A percentile compares a stretch with the other conserved stretches of the same genome.
Conservation (phyloP, 2,329 filamentous ascomycete species). For the Tolypocladium cylindrosporum region DNA sequence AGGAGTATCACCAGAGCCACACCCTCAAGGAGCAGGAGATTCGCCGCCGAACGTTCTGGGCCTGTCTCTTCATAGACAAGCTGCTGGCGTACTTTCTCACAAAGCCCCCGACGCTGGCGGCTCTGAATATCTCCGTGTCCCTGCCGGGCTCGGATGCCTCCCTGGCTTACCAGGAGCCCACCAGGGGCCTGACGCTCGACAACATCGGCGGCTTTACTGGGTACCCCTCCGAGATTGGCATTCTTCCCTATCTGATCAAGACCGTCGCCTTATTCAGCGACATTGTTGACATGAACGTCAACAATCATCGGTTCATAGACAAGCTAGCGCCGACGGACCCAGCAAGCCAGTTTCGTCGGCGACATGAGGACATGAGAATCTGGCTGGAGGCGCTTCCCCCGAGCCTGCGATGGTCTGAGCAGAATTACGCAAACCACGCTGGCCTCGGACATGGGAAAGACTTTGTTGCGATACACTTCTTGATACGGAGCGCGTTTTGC, state of each 20-base stretch:
- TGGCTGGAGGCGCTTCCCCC: constrained; percentile 7
- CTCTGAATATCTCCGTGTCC: neutral
- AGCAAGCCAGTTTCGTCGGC: neutral
- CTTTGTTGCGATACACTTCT: constrained; percentile 13
- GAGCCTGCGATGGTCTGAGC: constrained; percentile 6
- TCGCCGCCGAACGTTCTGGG: constrained; percentile 16
- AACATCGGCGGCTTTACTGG: neutral
- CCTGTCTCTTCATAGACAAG: constrained; percentile 10
- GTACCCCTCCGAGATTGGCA: constrained; percentile 7
- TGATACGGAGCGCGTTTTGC: constrained; percentile 10
- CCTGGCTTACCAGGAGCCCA: neutral
- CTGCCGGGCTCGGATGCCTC: constrained; percentile 1
- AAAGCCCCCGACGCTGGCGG: neutral
- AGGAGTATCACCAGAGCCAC: constrained; percentile 12
- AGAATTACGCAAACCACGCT: constrained; percentile 7
- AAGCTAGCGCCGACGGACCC: constrained; percentile 7
- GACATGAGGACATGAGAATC: constrained; percentile 2
- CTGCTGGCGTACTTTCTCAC: constrained; percentile 1
- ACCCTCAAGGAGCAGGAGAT: constrained; percentile 12
- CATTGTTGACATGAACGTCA: constrained; percentile 6
- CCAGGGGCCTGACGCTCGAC: neutral
- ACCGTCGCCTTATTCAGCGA: constrained; percentile 9
- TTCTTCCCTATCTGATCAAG: constrained; percentile 9
- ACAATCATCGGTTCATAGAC: constrained; percentile 5
- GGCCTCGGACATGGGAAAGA: constrained; percentile 7